Evolutionary conservation across 768 basidiomycete genomes (phyloP).

Genomic region (Amanita subjunquillea): DNA sequence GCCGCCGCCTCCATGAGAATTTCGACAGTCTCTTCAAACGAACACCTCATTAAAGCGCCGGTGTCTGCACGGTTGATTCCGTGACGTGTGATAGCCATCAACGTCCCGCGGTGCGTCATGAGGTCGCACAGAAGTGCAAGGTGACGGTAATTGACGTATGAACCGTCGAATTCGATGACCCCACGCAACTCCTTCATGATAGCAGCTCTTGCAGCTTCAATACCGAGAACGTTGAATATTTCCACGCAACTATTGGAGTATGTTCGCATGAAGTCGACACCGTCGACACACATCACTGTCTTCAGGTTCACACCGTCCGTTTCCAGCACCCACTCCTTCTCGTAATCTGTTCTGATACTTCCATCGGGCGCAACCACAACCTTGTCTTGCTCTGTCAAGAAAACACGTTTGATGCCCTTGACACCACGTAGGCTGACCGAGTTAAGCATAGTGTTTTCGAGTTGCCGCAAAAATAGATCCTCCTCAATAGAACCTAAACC

Average conservation of each 20-base stretch:
- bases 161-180: conserved; percentile 99
- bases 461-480: conserved; percentile 91
- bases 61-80: conserved; percentile 99
- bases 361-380: conserved; percentile 57
- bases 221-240: conserved; percentile 88
- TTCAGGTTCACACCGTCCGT: conserved; percentile 96
- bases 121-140: conserved; percentile 93
- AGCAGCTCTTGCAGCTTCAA: conserved; percentile 92
- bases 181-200: conserved; percentile 89
- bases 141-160: conserved; percentile 98
- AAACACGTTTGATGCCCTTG: conserved; percentile 81
- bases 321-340: conserved; percentile 94
- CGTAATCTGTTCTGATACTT: conserved; percentile 46
- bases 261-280: conserved; percentile 87
- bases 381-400: conserved; percentile 84
- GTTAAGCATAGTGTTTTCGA: conserved; percentile 95
- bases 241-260: conserved; percentile 97
- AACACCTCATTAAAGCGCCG: conserved; percentile 97
- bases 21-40: conserved; percentile 99
- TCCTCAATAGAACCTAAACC: conserved; percentile 71
- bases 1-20: conserved; percentile 98
- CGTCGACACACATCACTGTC: conserved; percentile 90
- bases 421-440: conserved; percentile 94
- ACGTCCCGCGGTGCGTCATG: conserved; percentile 90
- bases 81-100: conserved; percentile 99